These are phyloP conservation scores for Nemania sp. DNA, from an alignment of 2,329 filamentous ascomycete species.

Conservation along the genomic window DNA sequence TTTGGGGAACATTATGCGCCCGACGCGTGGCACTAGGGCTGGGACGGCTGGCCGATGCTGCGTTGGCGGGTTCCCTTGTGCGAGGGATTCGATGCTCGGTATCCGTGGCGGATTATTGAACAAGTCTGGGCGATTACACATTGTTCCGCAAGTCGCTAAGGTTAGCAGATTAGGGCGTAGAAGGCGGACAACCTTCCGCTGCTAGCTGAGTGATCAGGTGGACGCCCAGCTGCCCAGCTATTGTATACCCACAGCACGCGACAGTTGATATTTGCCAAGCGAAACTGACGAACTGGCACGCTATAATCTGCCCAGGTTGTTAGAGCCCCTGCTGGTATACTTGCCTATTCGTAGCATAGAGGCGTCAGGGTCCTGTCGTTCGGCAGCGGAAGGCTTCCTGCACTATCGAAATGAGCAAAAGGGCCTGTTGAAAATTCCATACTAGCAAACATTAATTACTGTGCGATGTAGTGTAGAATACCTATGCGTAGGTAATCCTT, in stretches of 20 bases:
- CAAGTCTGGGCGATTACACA: background rate
- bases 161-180: background rate
- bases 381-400: background rate
- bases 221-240: no score
- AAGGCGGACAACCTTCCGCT: background rate
- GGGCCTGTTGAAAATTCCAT: no score
- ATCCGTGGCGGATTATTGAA: background rate
- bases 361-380: background rate
- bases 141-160: background rate
- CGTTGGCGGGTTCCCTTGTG: background rate
- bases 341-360: background rate
- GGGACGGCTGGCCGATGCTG: background rate
- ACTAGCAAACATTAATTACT: no score
- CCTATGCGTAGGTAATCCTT: no score
- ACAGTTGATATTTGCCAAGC: no score
- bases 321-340: background rate
- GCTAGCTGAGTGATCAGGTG: background rate
- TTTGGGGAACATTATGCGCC: no score
- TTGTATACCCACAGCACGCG: no score
- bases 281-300: no score
- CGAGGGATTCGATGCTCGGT: background rate
- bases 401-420: slow-evolving; percentile 2
- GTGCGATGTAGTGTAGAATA: no score
- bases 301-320: no score
- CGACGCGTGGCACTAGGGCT: background rate